Percentiles rank a stretch among this genome's conserved stretches.
Conservation (phyloP, 345 rosid genomes). For the Eucalyptus erythrocorys region DNA sequence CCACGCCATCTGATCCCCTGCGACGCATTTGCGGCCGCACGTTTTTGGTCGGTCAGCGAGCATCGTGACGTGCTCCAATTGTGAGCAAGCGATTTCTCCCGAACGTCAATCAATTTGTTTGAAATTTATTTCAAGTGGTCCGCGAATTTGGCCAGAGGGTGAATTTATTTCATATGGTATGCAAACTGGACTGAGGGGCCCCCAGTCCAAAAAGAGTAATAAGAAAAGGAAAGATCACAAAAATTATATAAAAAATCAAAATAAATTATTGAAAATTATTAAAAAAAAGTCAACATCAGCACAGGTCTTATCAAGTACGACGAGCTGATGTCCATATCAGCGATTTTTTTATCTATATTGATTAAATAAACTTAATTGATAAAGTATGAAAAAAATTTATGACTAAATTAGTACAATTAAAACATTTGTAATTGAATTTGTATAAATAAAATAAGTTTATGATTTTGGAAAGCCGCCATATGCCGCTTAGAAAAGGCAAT, state of each 20-base stretch:
- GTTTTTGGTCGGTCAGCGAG: background rate
- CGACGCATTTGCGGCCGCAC: background rate
- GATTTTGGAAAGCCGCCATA: accelerated
- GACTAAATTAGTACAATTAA: accelerated
- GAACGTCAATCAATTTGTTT: background rate
- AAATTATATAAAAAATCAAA: too few species aligned
- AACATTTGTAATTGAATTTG: accelerated
- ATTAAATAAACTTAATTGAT: too few species aligned
- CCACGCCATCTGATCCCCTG: background rate
- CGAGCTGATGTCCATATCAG: accelerated
- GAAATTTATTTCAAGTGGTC: background rate
- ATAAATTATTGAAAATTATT: too few species aligned
- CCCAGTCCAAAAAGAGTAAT: background rate
- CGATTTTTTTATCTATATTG: too few species aligned
- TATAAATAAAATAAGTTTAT: too few species aligned
- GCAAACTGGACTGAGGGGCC: background rate
- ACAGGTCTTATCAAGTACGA: accelerated
- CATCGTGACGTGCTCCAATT: background rate
- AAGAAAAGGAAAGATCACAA: background rate
- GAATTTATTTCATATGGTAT: background rate
- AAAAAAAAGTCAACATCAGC: accelerated
- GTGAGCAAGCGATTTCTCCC: background rate
- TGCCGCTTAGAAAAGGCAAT: accelerated
- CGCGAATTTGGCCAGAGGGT: background rate
- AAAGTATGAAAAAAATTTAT: too few species aligned